A percentile compares a stretch with the other conserved stretches of the same genome.
Conservation (phyloP, 805 yeast species). For the Wickerhamomyces queroliae region DNA sequence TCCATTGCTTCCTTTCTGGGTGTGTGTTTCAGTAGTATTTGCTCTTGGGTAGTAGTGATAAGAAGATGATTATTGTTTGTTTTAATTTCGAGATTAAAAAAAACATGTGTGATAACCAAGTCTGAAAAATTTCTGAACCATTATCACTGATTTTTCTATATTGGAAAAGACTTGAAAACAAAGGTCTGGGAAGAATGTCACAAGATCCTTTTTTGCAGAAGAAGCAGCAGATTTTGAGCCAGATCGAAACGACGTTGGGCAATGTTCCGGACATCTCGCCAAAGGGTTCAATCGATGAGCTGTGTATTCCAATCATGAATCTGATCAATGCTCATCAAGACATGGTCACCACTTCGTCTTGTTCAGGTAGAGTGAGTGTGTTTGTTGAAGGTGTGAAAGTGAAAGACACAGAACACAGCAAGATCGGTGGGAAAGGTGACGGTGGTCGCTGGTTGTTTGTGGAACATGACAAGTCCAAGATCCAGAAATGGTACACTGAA, state of each 20-base stretch:
- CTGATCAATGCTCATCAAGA: conserved; percentile 56
- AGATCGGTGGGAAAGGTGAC: conserved; percentile 79
- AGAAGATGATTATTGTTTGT: neutral
- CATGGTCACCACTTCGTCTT: conserved; percentile 83
- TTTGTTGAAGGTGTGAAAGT: conserved; percentile 68
- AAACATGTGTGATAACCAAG: no score
- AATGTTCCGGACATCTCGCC: conserved; percentile 67
- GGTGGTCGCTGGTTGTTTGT: conserved; percentile 87
- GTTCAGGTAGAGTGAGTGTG: conserved; percentile 83
- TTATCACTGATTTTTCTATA: neutral
- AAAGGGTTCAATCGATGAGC: conserved; percentile 77
- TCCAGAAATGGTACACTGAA: conserved; percentile 41
- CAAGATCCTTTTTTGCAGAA: conserved; percentile 61
- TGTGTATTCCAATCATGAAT: conserved; percentile 66
- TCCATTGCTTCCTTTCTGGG: neutral
- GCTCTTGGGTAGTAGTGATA: no score
- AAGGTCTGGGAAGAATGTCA: conserved; percentile 2
- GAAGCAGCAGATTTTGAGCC: conserved; percentile 47
- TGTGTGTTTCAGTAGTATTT: no score
- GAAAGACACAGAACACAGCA: conserved; percentile 20
- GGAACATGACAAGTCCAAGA: conserved; percentile 51
- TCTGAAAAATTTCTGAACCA: no score
- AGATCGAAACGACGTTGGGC: conserved; percentile 38
- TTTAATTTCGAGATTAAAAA: neutral
- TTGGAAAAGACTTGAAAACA: neutral